Evolutionary conservation across 805 yeast species (phyloP).

Genomic region (Lachancea sp.): DNA sequence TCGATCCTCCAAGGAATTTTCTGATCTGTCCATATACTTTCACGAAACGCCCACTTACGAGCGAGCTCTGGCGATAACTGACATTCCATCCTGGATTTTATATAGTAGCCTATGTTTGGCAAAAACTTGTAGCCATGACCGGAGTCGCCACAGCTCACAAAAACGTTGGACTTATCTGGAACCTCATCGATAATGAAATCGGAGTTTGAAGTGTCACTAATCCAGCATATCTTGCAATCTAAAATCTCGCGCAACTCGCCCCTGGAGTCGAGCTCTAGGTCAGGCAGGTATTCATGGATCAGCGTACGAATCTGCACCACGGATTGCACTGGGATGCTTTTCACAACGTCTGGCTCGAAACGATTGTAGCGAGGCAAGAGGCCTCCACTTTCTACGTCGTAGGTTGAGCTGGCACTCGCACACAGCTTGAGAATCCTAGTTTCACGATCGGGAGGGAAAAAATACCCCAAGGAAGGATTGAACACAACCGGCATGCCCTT

Average conservation of each 20-base stretch:
- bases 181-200: conserved; percentile 38
- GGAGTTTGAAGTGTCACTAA: conserved; percentile 37
- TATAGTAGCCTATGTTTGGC: conserved; percentile 43
- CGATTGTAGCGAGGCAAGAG: conserved; percentile 4
- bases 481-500: conserved; percentile 39
- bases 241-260: conserved; percentile 25
- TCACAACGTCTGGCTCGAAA: conserved; percentile 6
- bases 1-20: conserved; percentile 12
- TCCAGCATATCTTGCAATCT: conserved; percentile 38
- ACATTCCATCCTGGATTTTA: conserved; percentile 31
- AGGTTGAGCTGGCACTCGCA: conserved; percentile 11
- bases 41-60: conserved; percentile 33
- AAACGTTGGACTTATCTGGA: conserved; percentile 32
- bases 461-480: conserved; percentile 39
- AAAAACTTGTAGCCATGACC: conserved; percentile 44
- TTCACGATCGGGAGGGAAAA: conserved; percentile 42
- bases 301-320: conserved; percentile 21
- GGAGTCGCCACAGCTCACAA: conserved; percentile 44
- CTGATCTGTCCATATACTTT: conserved; percentile 5
- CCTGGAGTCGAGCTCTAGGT: conserved; percentile 28
- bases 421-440: conserved; percentile 35
- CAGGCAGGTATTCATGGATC: conserved; percentile 36
- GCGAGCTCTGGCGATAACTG: conserved; percentile 21
- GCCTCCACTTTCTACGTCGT: conserved; percentile 4
- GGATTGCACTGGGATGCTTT: conserved; percentile 27